phyloP scores from a whole-genome alignment of 2,329 filamentous ascomycete species.

The Diaporthe capsici region DNA sequence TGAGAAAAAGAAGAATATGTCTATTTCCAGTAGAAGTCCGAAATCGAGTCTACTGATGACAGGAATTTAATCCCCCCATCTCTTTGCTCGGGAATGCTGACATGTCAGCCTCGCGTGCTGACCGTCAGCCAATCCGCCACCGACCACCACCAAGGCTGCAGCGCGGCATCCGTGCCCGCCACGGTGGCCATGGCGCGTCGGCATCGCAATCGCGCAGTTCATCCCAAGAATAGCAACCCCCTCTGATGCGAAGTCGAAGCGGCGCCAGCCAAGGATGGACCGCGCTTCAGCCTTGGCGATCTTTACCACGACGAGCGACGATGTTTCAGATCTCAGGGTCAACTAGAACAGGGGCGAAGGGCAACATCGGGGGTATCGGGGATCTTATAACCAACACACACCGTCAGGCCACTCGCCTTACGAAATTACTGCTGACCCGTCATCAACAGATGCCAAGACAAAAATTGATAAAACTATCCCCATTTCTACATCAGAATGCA shows the following conservation, averaged over 20 bases:
- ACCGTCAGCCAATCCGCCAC: slow-evolving; percentile 23
- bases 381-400: neutral
- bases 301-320: neutral
- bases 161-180: neutral
- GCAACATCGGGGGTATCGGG: neutral
- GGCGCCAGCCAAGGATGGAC: neutral
- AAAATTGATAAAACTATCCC: slow-evolving; percentile 2
- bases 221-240: neutral
- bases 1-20: rapidly evolving
- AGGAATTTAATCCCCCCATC: rapidly evolving
- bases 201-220: neutral
- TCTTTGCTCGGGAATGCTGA: neutral
- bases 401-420: neutral
- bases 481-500: slow-evolving; percentile 2
- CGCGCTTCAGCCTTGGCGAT: neutral
- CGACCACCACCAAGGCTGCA: neutral
- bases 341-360: neutral
- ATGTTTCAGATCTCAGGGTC: neutral
- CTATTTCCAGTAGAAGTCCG: neutral
- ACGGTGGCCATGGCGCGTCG: neutral
- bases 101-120: slow-evolving; percentile 23
- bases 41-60: neutral
- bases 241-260: neutral
- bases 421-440: neutral
- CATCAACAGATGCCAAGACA: neutral